Evolutionary conservation across 176 grass and related monocot species (phyloP), one percentile per base, ranked within the genome.

Genomic region (Carex scoparia): DNA sequence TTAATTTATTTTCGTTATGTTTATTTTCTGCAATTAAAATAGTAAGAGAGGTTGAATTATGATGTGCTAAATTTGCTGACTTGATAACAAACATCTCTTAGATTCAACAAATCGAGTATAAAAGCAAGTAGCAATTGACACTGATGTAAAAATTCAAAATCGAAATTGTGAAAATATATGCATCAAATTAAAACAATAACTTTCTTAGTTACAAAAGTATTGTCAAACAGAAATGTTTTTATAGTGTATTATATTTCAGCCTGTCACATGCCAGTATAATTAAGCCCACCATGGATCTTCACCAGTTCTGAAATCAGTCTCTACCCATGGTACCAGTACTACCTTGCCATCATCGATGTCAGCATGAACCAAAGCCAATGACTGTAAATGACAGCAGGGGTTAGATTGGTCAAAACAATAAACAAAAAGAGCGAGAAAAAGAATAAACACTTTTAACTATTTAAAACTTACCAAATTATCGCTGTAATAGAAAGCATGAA

Each of bases 291-390:
- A 98, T 5, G 95, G 93, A 72, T 90, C 8, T 40, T 95, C 89
- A 37, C 91, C 91, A 10, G 93, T 95, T 88, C 93, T 98, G 91
- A 98, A 95, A 91, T 94, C 95, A 75, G 95, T 92, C 85, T 98
- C 95, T n/a, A 88, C 84, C 95, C 91, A 98, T 4, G 91, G 95
- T 59, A 95, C 89, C 75, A 95, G 91, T 58, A 94, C 23, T 5
- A 95, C 95, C 89, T 98, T 95, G 65, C 88, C 96, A 0, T 98
- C 96, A 0, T 94, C 93, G 19, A 95, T 62, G n/a, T 98, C 96
- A 48, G 79, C 91, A 84, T 98, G 93, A 53, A 91, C 96, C 61
- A 98, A 69, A 38, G 93, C 93, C 88, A 95, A 91, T 0, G 93
- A 94, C 96, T 95, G 88, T 89, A 56, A 76, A 28, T 40, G 2